Conservation (phyloP, 2,329 filamentous ascomycete species). For the Magnaporthiopsis poae region DNA sequence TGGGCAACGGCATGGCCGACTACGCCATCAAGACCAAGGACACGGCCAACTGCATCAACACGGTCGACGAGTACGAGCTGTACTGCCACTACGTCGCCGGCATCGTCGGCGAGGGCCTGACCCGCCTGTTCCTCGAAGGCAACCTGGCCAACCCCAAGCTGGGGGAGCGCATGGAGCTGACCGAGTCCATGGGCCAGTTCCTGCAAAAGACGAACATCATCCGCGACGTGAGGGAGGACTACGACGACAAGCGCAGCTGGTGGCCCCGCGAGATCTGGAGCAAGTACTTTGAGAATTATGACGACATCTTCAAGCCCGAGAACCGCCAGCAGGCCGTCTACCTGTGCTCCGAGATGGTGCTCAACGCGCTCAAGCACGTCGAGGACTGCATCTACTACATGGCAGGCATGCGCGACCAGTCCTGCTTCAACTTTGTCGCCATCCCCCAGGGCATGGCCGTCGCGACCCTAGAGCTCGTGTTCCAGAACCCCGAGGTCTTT, state of each 20-base stretch:
- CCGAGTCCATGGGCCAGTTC: slow-evolving; percentile 95
- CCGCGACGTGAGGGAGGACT: slow-evolving; percentile 85
- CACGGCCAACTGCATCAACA: slow-evolving; percentile 70
- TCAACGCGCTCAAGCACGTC: slow-evolving; percentile 75
- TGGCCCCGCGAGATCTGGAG: slow-evolving; percentile 96
- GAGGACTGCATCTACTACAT: slow-evolving; percentile 98
- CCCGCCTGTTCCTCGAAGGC: slow-evolving; percentile 77
- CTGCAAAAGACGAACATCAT: slow-evolving; percentile 99
- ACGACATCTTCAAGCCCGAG: slow-evolving; percentile 77
- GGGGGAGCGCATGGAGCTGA: slow-evolving; percentile 65
- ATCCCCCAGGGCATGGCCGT: slow-evolving; percentile 98
- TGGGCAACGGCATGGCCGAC: slow-evolving; percentile 98
- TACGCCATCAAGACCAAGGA: slow-evolving; percentile 77
- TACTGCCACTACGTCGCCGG: slow-evolving; percentile 99
- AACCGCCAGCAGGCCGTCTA: slow-evolving; percentile 69
- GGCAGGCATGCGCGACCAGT: slow-evolving; percentile 87
- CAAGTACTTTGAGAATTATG: slow-evolving; percentile 82
- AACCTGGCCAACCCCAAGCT: slow-evolving; percentile 79
- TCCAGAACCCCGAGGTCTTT: slow-evolving; percentile 82
- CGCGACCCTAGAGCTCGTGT: slow-evolving; percentile 81
- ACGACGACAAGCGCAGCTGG: slow-evolving; percentile 77
- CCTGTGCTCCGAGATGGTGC: slow-evolving; percentile 86
- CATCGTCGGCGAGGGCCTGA: slow-evolving; percentile 88
- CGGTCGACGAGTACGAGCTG: slow-evolving; percentile 79
- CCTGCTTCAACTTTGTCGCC: slow-evolving; percentile 96